Base-by-base conservation (phyloP, 805 yeast species). In the Maudiozyma turicensis region DNA sequence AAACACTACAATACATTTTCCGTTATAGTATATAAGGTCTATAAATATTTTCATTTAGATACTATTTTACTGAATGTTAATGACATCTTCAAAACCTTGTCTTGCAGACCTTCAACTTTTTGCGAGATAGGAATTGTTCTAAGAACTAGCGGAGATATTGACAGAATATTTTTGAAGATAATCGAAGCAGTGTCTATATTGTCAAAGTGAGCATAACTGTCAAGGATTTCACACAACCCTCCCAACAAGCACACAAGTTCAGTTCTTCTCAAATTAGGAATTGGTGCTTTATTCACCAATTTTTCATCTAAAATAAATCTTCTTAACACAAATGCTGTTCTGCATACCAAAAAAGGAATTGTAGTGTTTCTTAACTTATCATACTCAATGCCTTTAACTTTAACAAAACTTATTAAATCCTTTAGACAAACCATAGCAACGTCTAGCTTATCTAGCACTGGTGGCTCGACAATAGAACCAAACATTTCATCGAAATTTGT, bases 271-370 rank as follows among this genome's bases (percentile, higher is more conserved):
- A 85, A 63, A 39, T 75, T 72, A 0, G 91, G 77, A 13, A 85
- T 68, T 0, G 97, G 97, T 47, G 76, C 76, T 32, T 64, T 69
- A 35, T 80, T 77, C 6, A 82, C 60, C 10, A 89, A 65, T 33
- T 72, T 75, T 46, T 74, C 76, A 54, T 85, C 89, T 13, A 83
- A 78, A 6, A 85, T 68, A 52, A 78, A 81, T 50, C 84, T 77
- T 48, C 84, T 72, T 42, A 90, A 65, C 0, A 79, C 74, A 52
- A 85, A 72, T 0, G 84, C 78, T 29, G 76, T 67, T 40, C 95
- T 71, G 15, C 80, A 71, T 0, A 78, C 64, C 33, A 86, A 70
- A 55, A 70, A 82, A 2, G 78, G 76, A 0, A 75, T 53, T 3
- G 77, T 52, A 2, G 63, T 53, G 2, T 52, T 38, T 34, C 65